These are phyloP conservation scores for Ogataea paraovalis DNA, from an alignment of 805 yeast species.

Conservation along the genomic window DNA sequence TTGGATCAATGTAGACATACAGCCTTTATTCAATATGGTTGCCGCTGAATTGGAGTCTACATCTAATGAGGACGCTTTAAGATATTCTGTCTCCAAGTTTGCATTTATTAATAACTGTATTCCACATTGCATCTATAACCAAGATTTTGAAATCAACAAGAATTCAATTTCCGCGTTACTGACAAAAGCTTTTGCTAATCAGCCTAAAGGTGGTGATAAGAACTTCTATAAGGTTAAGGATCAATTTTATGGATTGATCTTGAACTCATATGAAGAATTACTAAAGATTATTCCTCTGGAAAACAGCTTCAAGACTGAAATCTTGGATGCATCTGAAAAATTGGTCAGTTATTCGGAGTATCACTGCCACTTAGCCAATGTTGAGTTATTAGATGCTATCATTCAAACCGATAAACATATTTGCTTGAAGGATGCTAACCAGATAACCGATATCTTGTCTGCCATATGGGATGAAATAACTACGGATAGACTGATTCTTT, in stretches of 20 bases:
- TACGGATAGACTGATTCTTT: slow-evolving; percentile 56
- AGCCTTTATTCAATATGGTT: slow-evolving; percentile 17
- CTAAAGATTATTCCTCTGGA: slow-evolving; percentile 11
- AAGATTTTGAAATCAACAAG: slow-evolving; percentile 16
- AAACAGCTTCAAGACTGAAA: background rate
- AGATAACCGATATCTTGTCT: slow-evolving; percentile 33
- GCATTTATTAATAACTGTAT: slow-evolving; percentile 24
- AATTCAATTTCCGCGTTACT: slow-evolving; percentile 21
- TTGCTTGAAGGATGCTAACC: slow-evolving; percentile 10
- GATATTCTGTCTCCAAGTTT: slow-evolving; percentile 21
- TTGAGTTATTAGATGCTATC: slow-evolving; percentile 9
- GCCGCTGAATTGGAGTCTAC: slow-evolving; percentile 10
- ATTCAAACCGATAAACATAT: slow-evolving; percentile 10
- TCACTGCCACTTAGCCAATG: slow-evolving; percentile 15
- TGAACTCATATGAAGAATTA: slow-evolving; percentile 9
- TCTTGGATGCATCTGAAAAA: slow-evolving; percentile 11
- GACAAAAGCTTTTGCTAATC: slow-evolving; percentile 14
- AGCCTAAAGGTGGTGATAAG: slow-evolving; percentile 21
- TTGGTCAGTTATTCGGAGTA: slow-evolving; percentile 17
- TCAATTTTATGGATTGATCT: slow-evolving; percentile 32
- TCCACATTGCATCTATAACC: slow-evolving; percentile 22
- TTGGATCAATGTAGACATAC: slow-evolving; percentile 25
- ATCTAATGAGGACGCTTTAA: slow-evolving; percentile 17
- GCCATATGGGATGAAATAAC: slow-evolving; percentile 57
- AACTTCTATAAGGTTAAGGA: slow-evolving; percentile 43